Evolutionary conservation across 345 rosid genomes (phyloP).

Genomic region (Boechera divaricarpa): DNA sequence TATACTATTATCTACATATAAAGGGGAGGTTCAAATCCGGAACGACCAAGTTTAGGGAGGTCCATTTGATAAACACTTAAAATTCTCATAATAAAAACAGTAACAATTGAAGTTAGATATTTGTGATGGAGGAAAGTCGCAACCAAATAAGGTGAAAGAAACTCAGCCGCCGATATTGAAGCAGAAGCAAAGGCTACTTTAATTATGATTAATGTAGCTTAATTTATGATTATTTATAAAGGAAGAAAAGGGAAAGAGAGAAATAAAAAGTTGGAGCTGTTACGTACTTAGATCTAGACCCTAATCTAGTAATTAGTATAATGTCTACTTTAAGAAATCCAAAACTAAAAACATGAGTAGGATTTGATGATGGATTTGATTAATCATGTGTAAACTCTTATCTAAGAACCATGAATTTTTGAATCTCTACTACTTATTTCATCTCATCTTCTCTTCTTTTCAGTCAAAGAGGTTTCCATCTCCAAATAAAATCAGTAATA

Average conservation of each 20-base stretch:
- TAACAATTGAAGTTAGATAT: neutral
- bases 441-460: too few species aligned
- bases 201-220: neutral
- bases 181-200: neutral
- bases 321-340: too few species aligned
- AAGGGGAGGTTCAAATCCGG: neutral
- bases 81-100: neutral
- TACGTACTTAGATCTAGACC: constrained; percentile 31
- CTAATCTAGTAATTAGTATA: too few species aligned
- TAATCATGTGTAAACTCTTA: too few species aligned
- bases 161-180: constrained; percentile 43
- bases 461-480: too few species aligned
- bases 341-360: too few species aligned
- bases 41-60: neutral
- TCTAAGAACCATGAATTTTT: too few species aligned
- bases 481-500: too few species aligned
- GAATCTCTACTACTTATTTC: too few species aligned
- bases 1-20: neutral
- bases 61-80: neutral
- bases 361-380: too few species aligned
- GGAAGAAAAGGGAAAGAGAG: neutral
- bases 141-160: constrained; percentile 13
- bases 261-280: neutral
- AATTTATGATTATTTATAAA: neutral
- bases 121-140: constrained; percentile 13